Base-by-base conservation (phyloP, 345 rosid species). In the Fremontodendron californicum region DNA sequence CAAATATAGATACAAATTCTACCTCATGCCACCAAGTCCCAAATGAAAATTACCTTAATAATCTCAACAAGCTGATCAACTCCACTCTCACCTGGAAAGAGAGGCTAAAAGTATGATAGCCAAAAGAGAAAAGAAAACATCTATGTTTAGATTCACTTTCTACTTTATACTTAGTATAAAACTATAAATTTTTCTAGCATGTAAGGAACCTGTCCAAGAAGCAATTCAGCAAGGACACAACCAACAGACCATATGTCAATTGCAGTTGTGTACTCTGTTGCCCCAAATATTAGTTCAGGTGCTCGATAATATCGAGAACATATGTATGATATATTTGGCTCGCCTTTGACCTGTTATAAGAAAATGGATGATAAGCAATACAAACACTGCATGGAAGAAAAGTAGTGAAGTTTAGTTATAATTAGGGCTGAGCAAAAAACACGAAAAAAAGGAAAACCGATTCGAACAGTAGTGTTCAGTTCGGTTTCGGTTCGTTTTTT, bases 191-290 rank as follows among this genome's bases (percentile, higher is more conserved):
- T 68, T 68, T 68, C 73, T 42, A 68, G 49, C 61, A 25, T 21
- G 46, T 8, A 2, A 35, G 62, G 45, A 33, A 90, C 93, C 88
- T 86, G 91, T 74, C 93, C 93, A 65, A 90, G 87, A 37, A 90
- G 86, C 65, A 90, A 76, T 62, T 88, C 91, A 54, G 93, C 91
- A 76, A 90, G 84, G 48, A 90, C 93, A 80, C 93, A 90, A 39
- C 93, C 93, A 39, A 84, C 93, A 84, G 93, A 90, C 93, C 91
- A 90, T 79, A 88, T 88, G 77, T 90, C 93, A 81, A 90, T 88
- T 10, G 90, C 89, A 58, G 90, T 86, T 45, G 93, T 84, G 67
- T 90, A 90, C 68, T 90, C 91, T 4, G 93, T 90, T 54, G 91
- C 93, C 46, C 93, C 93, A 81, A 90, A 88, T 82, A 88, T 90